A percentile compares a stretch with the other conserved stretches of the same genome.
These are phyloP conservation scores for Coccomyxa sp. DNA, from an alignment of 139 green algal genomes.

Conservation along the genomic window DNA sequence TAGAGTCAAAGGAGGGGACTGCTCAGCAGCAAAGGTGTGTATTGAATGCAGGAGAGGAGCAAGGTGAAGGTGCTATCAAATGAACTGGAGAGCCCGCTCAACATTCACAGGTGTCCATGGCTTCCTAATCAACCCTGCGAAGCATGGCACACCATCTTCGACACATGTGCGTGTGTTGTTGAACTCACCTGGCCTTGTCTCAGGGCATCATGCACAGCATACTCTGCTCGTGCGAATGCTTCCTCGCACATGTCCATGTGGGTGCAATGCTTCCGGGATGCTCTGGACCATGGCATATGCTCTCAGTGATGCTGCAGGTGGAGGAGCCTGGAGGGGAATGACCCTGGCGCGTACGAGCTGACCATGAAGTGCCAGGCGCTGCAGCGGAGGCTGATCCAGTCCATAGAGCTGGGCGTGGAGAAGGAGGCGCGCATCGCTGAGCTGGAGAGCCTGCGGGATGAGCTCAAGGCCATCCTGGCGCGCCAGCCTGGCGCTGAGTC, in stretches of 20 bases:
- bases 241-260: background rate
- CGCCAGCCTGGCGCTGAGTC: conserved; percentile 82
- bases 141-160: background rate
- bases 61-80: conserved; percentile 82
- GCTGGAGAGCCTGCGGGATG: conserved; percentile 89
- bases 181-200: too few relatives aligned
- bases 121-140: background rate
- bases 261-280: background rate
- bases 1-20: too few relatives aligned
- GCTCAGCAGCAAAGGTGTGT: too few relatives aligned
- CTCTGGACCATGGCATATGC: background rate
- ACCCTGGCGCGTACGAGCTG: conserved; percentile 89
- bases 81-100: conserved; percentile 93
- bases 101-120: conserved; percentile 75
- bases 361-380: conserved; percentile 94
- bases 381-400: conserved; percentile 86
- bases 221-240: background rate
- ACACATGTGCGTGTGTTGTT: background rate
- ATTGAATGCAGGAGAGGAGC: conserved; percentile 66
- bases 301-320: conserved; percentile 33
- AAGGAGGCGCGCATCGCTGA: conserved; percentile 49
- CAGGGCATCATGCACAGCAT: background rate
- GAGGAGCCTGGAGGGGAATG: conserved; percentile 90
- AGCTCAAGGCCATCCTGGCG: conserved; percentile 88
- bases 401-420: conserved; percentile 74